Conservation (phyloP, 306 rosid species). For the Quercus rubra region DNA sequence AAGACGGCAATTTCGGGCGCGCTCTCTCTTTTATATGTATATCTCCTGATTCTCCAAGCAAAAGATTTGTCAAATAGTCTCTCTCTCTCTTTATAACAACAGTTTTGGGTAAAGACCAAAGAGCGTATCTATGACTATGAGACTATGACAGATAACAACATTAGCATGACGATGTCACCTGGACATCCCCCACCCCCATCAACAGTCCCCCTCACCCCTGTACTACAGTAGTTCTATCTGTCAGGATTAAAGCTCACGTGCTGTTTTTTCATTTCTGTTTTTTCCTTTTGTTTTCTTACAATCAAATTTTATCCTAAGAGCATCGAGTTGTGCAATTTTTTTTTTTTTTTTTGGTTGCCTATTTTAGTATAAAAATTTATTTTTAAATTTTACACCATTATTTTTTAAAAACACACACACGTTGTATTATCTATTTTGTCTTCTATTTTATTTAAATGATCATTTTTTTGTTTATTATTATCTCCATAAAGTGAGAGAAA, state of each 20-base stretch:
- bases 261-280: neutral
- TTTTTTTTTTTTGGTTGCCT: no score
- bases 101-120: neutral
- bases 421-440: no score
- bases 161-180: conserved; percentile 34
- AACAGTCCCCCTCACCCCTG: neutral
- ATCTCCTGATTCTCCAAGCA: conserved; percentile 11
- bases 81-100: no score
- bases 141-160: neutral
- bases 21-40: neutral
- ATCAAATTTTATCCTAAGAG: neutral
- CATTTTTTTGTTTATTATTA: no score
- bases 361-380: no score
- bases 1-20: conserved; percentile 28
- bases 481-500: no score
- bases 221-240: neutral
- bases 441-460: no score
- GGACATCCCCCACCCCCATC: neutral
- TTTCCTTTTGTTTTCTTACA: neutral
- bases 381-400: no score
- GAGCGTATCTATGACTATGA: no score
- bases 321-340: no score
- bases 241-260: neutral
- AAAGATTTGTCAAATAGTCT: conserved; percentile 15
- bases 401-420: no score